Evolutionary conservation across 1,139 yeast genomes (phyloP), one percentile per base, ranked within the genome.

Genomic region (Kodamaea derodonti): DNA sequence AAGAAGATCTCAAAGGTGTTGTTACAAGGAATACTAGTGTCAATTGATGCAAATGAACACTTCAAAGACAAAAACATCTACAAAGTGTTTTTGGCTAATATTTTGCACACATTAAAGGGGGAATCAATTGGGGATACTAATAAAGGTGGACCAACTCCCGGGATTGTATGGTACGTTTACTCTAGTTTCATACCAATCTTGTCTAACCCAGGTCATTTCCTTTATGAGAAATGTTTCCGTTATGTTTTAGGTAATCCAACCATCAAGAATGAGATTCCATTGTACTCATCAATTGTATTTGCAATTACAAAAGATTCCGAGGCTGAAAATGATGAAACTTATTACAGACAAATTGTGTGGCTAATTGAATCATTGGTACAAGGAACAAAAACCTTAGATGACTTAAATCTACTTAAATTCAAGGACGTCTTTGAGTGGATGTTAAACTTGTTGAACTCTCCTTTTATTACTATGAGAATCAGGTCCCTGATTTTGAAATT

Each of bases 381-480:
- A 16, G 80, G 84, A 3, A 52, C 75, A 2, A 66, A 66, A 8
- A 61, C 68, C 5, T 47, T 56, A 4, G 52, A 55, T 4, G 94
- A 85, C 52, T 64, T 84, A 33, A 58, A 68, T 24, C 51, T 79
- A 4, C 54, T 83, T 35, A 64, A 70, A 42, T 63, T 60, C 35
- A 69, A 63, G 32, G 80, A 79, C 3, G 70, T 81, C 1, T 57
- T 85, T 38, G 96, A 87, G 47, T 79, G 87, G 80, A 50, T 75
- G 2, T 48, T 84, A 49, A 80, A 79, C 40, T 56, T 84, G 36
- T 48, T 63, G 32, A 69, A 72, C 44, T 65, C 78, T 6, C 78
- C 79, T 26, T 76, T 64, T 43, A 45, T 72, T 17, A 64, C 60
- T 30, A 52, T 60, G 29, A 65, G 61, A 31, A 48, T 78, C 31